Evolutionary conservation across 768 basidiomycete genomes (phyloP), one percentile per base, ranked within the genome.

Genomic region (Scleroderma bovista): DNA sequence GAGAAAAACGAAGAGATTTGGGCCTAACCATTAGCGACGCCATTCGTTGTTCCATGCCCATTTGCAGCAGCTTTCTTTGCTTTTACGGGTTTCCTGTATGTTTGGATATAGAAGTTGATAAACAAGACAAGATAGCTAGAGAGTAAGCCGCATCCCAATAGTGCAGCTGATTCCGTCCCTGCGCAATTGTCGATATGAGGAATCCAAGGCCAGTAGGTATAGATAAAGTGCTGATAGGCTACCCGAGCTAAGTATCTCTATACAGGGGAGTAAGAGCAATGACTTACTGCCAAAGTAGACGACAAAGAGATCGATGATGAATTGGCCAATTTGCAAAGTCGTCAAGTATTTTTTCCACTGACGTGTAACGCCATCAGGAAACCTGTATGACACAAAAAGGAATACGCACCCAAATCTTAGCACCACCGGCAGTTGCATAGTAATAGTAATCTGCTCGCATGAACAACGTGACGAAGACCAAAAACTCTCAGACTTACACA

Each of bases 291-390:
- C 96, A 58, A 94, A 96, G 77, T 96, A 98, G 54, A 94, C 90
- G 50, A 88, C 72, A 67, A 78, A 79, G 17, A 99, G 72, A 71
- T 99, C 95, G 62, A 98, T 84, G 55, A 98, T 69, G 66, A 98
- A 99, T 71, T 99, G 96, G 20, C 78, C 78, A 60, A 99, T 99
- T 73, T 99, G 96, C 86, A 99, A 87, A 22, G 79, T 83, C 36
- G 96, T 99, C 54, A 98, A 70, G 70, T 99, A 93, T 70, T 93
- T 93, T 77, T 99, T 99, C 96, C 96, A 99, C 95, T 94, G 60
- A 20, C n/a, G 17, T 43, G 19, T 9, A 36, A 12, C 15, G 22
- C 6, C 2, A 32, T 59, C 45, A 55, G 51, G 48, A 39, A 34
- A 38, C 19, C 10, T 17, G 1, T 17, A 34, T 29, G n/a, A 45